These are phyloP conservation scores for Tremellales sp. DNA, from an alignment of 1,284 basidiomycete genomes.

Conservation along the genomic window DNA sequence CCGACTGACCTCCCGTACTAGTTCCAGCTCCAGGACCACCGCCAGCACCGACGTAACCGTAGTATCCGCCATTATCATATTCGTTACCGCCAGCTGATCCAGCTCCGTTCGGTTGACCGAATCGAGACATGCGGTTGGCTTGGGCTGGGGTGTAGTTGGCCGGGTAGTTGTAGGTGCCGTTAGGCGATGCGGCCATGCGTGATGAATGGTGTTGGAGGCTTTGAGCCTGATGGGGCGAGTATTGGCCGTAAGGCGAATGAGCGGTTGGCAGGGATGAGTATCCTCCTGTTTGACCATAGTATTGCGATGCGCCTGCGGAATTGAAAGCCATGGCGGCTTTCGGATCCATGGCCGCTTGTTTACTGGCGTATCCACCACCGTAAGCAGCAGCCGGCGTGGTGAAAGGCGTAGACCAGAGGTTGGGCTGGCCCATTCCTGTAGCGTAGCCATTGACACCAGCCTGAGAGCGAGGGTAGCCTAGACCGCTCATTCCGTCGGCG, in stretches of 20 bases:
- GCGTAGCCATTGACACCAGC: no score
- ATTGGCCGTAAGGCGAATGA: background rate
- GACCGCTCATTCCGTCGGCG: background rate
- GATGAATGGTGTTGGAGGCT: background rate
- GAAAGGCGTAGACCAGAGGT: conserved; percentile 37
- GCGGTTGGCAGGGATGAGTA: background rate
- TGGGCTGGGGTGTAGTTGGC: no score
- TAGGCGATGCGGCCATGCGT: background rate
- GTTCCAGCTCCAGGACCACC: no score
- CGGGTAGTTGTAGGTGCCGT: background rate
- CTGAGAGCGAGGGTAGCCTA: no score
- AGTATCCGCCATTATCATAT: background rate
- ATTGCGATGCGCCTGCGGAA: conserved; percentile 4
- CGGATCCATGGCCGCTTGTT: conserved; percentile 8
- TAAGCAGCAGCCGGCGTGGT: conserved; percentile 6
- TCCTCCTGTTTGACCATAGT: background rate
- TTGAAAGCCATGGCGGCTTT: conserved; percentile 14
- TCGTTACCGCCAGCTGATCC: no score
- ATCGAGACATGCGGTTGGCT: no score
- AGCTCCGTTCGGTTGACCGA: no score
- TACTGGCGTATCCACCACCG: conserved; percentile 24
- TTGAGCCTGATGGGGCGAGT: background rate
- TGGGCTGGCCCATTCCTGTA: conserved; percentile 23
- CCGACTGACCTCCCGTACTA: no score
- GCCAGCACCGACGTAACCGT: no score